Base-by-base conservation (phyloP, 75 land plant genomes). In the Pinus taeda region DNA sequence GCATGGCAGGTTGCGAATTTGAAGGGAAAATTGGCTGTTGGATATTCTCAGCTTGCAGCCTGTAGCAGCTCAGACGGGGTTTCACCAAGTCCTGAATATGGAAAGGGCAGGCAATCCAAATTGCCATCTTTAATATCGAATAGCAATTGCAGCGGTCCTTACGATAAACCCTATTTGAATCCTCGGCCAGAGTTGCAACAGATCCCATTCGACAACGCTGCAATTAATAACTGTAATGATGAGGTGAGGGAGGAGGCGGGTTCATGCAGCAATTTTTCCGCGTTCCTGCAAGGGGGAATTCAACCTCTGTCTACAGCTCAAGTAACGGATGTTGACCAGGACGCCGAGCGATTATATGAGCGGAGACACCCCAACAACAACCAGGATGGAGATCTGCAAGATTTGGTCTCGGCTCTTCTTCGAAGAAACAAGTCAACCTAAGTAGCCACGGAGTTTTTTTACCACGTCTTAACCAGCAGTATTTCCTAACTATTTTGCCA, bases 321-420 rank as follows among this genome's bases (percentile, higher is more conserved):
- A 39, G 71, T 42, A 42, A 4, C 3, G 3, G 36, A 37, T n/a
- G 71, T 45, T 1, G 7, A 7, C 1, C 53, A 45, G 0, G 53
- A 45, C 9, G 53, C 53, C 53, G 9, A 45, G 1, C 7, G 0
- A 45, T 45, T 7, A 45, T 45, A 8, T 45, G 53, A 8, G 53
- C 53, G 8, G 53, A 45, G 42, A 42, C 4, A 6, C 11, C 12
- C 12, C 55, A 39, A 39, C 22, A 22, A 45, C 55, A 37, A 42
- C 49, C 49, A 69, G 20, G 72, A 42, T 21, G 72, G 72, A 69
- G 72, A 69, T 17, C 53, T 69, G 22, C 72, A 69, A 45, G 72
- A 42, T 3, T 21, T 69, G n/a, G 72, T 45, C 0, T 21, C 20
- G 0, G 72, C 72, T n/a, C 72, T 69, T 37, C 72, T 69, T 69